A percentile compares a stretch with the other conserved stretches of the same genome.
Conservation (phyloP, 805 yeast species). For the Helenozyma baotianmanensis region DNA sequence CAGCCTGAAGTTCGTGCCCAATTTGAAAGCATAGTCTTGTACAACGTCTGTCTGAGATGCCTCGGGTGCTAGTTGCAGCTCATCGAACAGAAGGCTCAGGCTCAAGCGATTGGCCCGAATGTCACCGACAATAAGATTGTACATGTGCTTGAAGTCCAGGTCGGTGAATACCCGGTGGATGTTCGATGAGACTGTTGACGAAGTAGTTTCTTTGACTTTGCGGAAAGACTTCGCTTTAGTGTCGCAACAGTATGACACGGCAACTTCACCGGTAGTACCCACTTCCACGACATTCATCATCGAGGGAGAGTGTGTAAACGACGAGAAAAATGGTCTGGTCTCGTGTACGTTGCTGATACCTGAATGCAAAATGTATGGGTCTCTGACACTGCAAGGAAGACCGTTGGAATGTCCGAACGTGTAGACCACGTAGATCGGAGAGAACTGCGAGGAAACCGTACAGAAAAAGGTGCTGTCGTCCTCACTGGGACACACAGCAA, state of each 20-base stretch:
- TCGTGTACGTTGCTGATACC: too few species aligned
- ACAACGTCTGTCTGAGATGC: slow-evolving; percentile 10
- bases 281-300: too few species aligned
- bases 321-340: neutral
- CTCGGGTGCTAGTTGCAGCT: neutral
- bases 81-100: neutral
- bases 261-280: too few species aligned
- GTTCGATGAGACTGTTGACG: too few species aligned
- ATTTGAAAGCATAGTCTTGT: slow-evolving; percentile 26
- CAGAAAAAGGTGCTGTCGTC: slow-evolving; percentile 10
- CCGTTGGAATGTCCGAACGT: slow-evolving; percentile 31
- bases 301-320: neutral
- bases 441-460: slow-evolving; percentile 25
- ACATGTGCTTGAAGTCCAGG: too few species aligned
- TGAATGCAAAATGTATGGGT: slow-evolving; percentile 30
- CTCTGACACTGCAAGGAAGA: slow-evolving; percentile 34
- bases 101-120: neutral
- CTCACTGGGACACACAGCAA: slow-evolving; percentile 18
- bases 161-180: too few species aligned
- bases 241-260: too few species aligned
- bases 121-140: too few species aligned
- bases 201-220: too few species aligned
- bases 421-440: slow-evolving; percentile 28
- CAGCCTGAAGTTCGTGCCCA: slow-evolving; percentile 18
- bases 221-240: too few species aligned